phyloP scores from a whole-genome alignment of 2,329 filamentous ascomycete genomes.

The Botrytis elliptica region DNA sequence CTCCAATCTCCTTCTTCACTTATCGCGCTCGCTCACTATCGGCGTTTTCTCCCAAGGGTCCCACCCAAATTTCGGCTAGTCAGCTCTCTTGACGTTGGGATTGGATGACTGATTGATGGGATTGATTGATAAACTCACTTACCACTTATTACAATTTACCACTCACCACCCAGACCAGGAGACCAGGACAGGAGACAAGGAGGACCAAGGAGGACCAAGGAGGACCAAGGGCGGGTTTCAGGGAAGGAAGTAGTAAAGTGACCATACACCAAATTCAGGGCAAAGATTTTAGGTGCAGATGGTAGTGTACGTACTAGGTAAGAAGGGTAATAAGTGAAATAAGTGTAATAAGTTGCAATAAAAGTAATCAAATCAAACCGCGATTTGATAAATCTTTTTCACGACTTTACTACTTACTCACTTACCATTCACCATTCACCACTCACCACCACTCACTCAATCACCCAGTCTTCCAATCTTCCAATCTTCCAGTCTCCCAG shows the following conservation, averaged over 20 bases:
- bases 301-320: neutral
- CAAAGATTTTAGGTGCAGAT: neutral
- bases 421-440: no score
- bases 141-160: no score
- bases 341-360: neutral
- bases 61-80: slow-evolving; percentile 4
- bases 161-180: neutral
- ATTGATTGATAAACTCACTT: slow-evolving; percentile 3
- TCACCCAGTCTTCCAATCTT: no score
- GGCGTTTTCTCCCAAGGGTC: neutral
- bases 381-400: neutral
- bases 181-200: neutral
- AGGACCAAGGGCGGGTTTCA: neutral
- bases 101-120: neutral
- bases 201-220: neutral
- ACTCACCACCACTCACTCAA: neutral
- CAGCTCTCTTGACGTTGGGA: neutral
- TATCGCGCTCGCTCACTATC: slow-evolving; percentile 7
- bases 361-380: neutral
- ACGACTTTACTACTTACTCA: neutral
- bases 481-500: neutral
- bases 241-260: neutral
- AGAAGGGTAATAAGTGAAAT: no score
- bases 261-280: neutral
- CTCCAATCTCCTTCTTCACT: neutral